Conservation (phyloP, 2,329 filamentous ascomycete species). For the Lecanicillium sp. region DNA sequence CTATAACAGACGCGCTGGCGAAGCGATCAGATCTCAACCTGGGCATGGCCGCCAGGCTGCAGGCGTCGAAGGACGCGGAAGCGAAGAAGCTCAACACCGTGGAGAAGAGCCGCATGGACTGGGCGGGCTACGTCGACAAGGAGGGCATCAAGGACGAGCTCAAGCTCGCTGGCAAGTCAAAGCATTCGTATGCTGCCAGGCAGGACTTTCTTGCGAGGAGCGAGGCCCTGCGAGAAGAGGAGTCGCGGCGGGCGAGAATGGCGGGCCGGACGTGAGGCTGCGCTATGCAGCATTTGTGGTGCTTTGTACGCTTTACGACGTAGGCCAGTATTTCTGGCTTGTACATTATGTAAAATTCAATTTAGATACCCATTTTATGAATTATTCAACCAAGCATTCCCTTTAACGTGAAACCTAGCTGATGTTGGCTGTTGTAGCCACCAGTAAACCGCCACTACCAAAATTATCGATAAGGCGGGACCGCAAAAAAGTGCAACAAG, state of each 20-base stretch:
- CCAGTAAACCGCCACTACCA: too few species aligned
- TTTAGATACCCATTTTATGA: background rate
- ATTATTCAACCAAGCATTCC: too few species aligned
- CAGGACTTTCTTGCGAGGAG: slow-evolving; percentile 61
- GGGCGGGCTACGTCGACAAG: slow-evolving; percentile 64
- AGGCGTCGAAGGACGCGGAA: slow-evolving; percentile 39
- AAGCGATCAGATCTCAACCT: slow-evolving; percentile 52
- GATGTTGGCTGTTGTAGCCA: too few species aligned
- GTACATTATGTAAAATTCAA: background rate
- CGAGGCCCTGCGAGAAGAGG: slow-evolving; percentile 54
- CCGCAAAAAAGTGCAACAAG: background rate
- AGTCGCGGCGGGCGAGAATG: slow-evolving; percentile 47
- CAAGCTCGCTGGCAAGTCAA: slow-evolving; percentile 55
- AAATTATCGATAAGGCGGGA: background rate
- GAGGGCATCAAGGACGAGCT: slow-evolving; percentile 65
- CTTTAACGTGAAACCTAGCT: too few species aligned
- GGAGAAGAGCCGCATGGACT: slow-evolving; percentile 67
- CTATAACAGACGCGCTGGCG: slow-evolving; percentile 34
- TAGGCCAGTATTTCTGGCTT: background rate
- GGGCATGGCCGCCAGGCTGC: slow-evolving; percentile 40
- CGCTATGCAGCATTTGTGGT: background rate
- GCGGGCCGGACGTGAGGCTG: slow-evolving; percentile 23
- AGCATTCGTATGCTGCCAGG: slow-evolving; percentile 53
- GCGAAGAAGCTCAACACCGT: slow-evolving; percentile 63
- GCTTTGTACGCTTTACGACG: too few species aligned